These are phyloP conservation scores for Penicillium longicatenatum DNA, from an alignment of 495 filamentous ascomycete genomes.

Conservation along the genomic window DNA sequence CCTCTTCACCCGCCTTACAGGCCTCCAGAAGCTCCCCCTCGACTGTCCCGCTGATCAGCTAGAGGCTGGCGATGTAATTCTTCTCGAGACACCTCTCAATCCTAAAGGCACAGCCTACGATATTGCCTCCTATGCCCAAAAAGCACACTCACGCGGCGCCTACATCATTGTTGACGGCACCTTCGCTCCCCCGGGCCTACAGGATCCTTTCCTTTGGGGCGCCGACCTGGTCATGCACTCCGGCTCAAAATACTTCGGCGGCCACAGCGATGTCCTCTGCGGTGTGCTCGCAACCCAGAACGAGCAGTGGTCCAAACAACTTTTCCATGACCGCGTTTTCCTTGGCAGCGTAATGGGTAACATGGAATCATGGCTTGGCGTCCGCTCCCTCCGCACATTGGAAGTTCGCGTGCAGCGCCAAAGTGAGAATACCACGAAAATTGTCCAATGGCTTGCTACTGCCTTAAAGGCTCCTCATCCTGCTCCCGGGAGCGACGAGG, in stretches of 20 bases:
- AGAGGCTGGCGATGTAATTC: conserved; percentile 76
- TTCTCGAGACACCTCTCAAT: conserved; percentile 91
- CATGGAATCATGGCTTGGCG: conserved; percentile 89
- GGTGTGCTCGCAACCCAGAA: conserved; percentile 71
- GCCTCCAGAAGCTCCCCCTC: conserved; percentile 65
- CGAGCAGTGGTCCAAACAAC: conserved; percentile 55
- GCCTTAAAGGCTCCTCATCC: conserved; percentile 39
- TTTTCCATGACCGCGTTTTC: conserved; percentile 66
- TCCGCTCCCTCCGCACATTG: conserved; percentile 82
- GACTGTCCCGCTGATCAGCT: conserved; percentile 59
- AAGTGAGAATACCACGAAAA: conserved; percentile 61
- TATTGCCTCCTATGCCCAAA: conserved; percentile 66
- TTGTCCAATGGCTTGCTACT: conserved; percentile 71
- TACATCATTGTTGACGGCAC: conserved; percentile 85
- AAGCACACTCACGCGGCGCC: conserved; percentile 72
- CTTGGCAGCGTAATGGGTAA: conserved; percentile 89
- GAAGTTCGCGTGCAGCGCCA: conserved; percentile 79
- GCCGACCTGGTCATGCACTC: conserved; percentile 87
- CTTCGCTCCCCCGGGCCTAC: conserved; percentile 87
- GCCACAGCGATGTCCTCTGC: conserved; percentile 87
- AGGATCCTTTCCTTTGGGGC: conserved; percentile 79
- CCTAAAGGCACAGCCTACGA: conserved; percentile 78
- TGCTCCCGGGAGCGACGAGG: conserved; percentile 36
- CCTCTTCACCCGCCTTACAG: conserved; percentile 69
- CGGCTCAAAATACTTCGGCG: conserved; percentile 94